Evolutionary conservation across 306 rosid genomes (phyloP).

Genomic region (Cucurbita moschata): DNA sequence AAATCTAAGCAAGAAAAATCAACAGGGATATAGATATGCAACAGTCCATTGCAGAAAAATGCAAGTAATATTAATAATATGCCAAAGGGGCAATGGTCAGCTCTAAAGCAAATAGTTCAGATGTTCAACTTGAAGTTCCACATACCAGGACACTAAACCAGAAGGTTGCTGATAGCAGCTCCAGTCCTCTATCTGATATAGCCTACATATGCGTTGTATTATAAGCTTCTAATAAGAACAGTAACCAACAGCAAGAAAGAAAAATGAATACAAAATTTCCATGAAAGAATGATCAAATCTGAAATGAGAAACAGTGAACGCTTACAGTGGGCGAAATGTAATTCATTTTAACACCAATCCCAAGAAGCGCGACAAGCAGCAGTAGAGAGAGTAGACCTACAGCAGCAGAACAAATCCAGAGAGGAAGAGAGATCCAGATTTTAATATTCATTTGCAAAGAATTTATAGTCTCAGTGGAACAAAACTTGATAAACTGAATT

Average conservation of each 20-base stretch:
- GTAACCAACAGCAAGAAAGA: neutral
- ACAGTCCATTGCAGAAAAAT: neutral
- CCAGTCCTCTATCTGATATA: constrained; percentile 72
- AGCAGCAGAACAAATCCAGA: neutral
- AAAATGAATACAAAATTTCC: neutral
- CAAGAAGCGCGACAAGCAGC: constrained; percentile 48
- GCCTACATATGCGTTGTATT: constrained; percentile 16
- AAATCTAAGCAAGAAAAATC: neutral
- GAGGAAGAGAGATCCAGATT: neutral
- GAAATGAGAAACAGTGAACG: constrained; percentile 12
- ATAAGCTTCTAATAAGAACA: neutral
- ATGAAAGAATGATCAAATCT: neutral
- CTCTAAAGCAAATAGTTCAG: constrained; percentile 5
- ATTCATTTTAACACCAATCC: constrained; percentile 39
- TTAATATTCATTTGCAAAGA: neutral
- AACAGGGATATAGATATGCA: neutral
- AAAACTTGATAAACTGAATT: neutral
- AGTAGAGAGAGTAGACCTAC: constrained; percentile 55
- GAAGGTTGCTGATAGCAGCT: constrained; percentile 69
- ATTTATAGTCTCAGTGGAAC: neutral
- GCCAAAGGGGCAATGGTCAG: neutral
- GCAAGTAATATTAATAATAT: neutral
- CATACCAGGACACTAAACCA: constrained; percentile 68
- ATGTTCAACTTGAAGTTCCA: constrained; percentile 8
- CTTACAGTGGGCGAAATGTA: constrained; percentile 61